phyloP scores from a whole-genome alignment of 1,139 yeast species.

The Yamadazyma pseudoaaseri region DNA sequence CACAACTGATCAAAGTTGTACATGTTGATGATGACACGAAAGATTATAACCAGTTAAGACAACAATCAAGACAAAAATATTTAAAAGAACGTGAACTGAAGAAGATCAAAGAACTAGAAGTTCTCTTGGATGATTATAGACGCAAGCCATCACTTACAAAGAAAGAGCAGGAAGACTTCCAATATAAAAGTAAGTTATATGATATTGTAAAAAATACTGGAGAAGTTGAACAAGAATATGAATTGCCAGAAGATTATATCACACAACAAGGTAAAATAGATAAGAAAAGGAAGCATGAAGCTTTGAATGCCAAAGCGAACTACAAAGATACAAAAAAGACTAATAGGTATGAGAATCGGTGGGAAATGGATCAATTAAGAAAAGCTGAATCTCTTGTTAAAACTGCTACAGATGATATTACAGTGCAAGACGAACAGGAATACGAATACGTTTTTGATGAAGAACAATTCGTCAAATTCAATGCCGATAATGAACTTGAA shows the following conservation, averaged over 20 bases:
- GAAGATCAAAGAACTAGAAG: slow-evolving; percentile 21
- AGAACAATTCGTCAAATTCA: slow-evolving; percentile 68
- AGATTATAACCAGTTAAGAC: slow-evolving; percentile 9
- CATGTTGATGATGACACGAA: neutral
- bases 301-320: slow-evolving; percentile 29
- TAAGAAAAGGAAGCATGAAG: slow-evolving; percentile 44
- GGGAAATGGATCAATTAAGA: slow-evolving; percentile 66
- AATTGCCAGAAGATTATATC: slow-evolving; percentile 57
- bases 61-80: slow-evolving; percentile 21
- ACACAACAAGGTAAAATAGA: slow-evolving; percentile 54
- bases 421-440: slow-evolving; percentile 43
- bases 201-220: slow-evolving; percentile 33
- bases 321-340: slow-evolving; percentile 6
- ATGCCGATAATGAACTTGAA: slow-evolving; percentile 42
- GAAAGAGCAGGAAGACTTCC: slow-evolving; percentile 51
- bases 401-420: slow-evolving; percentile 44
- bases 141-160: slow-evolving; percentile 34
- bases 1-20: neutral
- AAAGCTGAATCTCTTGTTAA: slow-evolving; percentile 40
- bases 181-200: slow-evolving; percentile 47
- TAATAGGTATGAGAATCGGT: slow-evolving; percentile 38
- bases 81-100: slow-evolving; percentile 32
- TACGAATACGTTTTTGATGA: slow-evolving; percentile 87
- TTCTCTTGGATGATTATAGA: slow-evolving; percentile 50
- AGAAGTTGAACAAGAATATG: slow-evolving; percentile 38